phyloP scores from a whole-genome alignment of 176 grass and related monocot genomes.

The Eragrostis curvula region DNA sequence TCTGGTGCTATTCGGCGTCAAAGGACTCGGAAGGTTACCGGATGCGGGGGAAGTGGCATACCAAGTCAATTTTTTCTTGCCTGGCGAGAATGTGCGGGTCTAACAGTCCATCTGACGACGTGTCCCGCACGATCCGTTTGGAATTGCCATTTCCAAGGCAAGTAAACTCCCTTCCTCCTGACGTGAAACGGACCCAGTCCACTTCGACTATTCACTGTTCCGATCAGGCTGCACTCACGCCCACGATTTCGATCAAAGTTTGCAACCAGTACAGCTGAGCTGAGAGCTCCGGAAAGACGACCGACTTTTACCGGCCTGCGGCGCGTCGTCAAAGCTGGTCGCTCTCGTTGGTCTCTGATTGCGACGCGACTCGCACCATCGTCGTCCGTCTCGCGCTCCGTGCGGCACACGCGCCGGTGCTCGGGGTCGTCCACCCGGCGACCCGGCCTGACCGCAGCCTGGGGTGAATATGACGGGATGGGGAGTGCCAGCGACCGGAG shows the following conservation, averaged over 20 bases:
- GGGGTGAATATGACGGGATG: too few species aligned
- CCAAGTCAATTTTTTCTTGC: conserved; percentile 27
- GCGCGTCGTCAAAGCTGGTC: background rate
- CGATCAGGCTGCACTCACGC: conserved; percentile 10
- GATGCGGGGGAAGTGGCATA: background rate
- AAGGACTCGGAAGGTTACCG: background rate
- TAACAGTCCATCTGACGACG: background rate
- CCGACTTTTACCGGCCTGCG: background rate
- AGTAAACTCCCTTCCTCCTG: background rate
- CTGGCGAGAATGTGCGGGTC: conserved; percentile 13
- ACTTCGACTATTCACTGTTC: background rate
- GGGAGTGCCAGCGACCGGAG: too few species aligned
- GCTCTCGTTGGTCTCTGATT: background rate
- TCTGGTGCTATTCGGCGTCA: background rate
- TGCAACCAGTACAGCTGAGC: background rate
- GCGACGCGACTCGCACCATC: conserved; percentile 8
- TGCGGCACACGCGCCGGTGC: conserved; percentile 2
- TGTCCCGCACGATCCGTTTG: conserved; percentile 6
- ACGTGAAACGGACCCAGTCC: background rate
- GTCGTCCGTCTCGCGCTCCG: conserved; percentile 10
- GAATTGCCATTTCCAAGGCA: background rate
- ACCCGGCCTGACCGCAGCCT: background rate
- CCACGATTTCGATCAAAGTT: conserved; percentile 27
- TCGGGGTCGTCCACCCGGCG: background rate
- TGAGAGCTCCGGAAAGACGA: background rate